These are phyloP conservation scores for Lobulomyces angularis DNA, from an alignment of 192 early-diverging fungal species.

Conservation along the genomic window DNA sequence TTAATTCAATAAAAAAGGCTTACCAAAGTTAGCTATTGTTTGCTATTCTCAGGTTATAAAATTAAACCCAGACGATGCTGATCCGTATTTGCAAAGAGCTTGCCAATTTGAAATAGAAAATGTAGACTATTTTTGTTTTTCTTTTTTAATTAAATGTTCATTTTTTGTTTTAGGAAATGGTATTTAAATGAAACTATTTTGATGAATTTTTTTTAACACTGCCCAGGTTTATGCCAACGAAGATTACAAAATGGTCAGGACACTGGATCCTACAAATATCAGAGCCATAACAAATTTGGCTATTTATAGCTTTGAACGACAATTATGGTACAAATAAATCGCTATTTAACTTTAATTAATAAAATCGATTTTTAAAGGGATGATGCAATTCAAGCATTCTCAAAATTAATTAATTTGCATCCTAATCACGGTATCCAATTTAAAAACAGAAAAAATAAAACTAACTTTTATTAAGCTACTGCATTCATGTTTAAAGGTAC, in stretches of 20 bases:
- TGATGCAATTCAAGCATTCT: slow-evolving; percentile 29
- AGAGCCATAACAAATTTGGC: slow-evolving; percentile 36
- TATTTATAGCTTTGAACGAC: slow-evolving; percentile 31
- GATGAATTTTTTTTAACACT: no score
- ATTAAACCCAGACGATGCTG: slow-evolving; percentile 33
- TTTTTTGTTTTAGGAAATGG: no score
- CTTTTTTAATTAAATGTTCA: no score
- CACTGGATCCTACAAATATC: slow-evolving; percentile 35
- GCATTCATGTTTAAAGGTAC: no score
- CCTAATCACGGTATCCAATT: slow-evolving; percentile 26
- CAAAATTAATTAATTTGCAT: slow-evolving; percentile 24
- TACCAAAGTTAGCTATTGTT: slow-evolving; percentile 32
- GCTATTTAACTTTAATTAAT: no score
- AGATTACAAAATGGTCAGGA: slow-evolving; percentile 34
- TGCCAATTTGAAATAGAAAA: slow-evolving; percentile 36
- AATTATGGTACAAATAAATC: no score
- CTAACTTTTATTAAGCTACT: no score
- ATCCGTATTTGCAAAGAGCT: slow-evolving; percentile 38
- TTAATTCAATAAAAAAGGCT: slow-evolving; percentile 12
- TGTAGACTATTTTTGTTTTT: no score
- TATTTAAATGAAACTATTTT: no score
- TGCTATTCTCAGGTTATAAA: slow-evolving; percentile 42
- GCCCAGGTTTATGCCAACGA: slow-evolving; percentile 45
- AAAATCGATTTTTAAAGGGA: no score
- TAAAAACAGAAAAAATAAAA: no score